Percentiles rank a stretch among this genome's conserved stretches.
These are phyloP conservation scores for Trametes hirsuta DNA, from an alignment of 1,284 basidiomycete genomes.

Conservation along the genomic window DNA sequence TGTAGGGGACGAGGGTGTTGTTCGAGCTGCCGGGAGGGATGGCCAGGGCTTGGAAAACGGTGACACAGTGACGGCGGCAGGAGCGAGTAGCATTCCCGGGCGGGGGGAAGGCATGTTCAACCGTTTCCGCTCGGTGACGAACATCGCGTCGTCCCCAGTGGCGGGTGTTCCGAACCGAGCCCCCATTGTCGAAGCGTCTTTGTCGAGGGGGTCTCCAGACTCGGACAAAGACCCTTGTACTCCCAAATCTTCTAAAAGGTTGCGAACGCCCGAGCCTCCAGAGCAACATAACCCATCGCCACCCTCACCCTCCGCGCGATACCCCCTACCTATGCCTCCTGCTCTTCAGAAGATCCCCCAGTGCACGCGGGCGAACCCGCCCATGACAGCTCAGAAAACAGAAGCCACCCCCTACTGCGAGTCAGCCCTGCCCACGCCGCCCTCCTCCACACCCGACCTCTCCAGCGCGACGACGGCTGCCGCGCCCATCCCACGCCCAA, in stretches of 20 bases:
- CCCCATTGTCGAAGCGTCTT: not conserved
- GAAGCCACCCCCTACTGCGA: too few species aligned
- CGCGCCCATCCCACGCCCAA: not conserved
- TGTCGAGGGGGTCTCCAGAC: not conserved
- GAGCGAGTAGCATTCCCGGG: not conserved
- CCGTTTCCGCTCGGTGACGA: constrained; percentile 30
- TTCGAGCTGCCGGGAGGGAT: not conserved
- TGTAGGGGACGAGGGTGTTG: not conserved
- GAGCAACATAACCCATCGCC: not conserved
- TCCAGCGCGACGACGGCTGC: not conserved
- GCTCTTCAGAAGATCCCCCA: too few species aligned
- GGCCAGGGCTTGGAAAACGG: not conserved
- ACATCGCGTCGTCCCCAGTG: constrained; percentile 14
- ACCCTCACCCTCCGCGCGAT: not conserved
- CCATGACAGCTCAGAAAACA: too few species aligned
- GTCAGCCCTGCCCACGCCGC: too few species aligned
- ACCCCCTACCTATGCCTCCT: not conserved
- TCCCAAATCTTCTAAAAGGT: not conserved
- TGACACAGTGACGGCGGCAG: not conserved
- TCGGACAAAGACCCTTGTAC: not conserved
- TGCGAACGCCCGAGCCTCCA: not conserved
- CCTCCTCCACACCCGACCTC: not conserved
- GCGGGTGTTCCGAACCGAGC: not conserved
- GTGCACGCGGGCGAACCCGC: too few species aligned
- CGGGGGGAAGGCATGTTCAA: constrained; percentile 1